Evolutionary conservation across 371 early-diverging fungal genomes (phyloP).

Genomic region (Coemansia sp.): DNA sequence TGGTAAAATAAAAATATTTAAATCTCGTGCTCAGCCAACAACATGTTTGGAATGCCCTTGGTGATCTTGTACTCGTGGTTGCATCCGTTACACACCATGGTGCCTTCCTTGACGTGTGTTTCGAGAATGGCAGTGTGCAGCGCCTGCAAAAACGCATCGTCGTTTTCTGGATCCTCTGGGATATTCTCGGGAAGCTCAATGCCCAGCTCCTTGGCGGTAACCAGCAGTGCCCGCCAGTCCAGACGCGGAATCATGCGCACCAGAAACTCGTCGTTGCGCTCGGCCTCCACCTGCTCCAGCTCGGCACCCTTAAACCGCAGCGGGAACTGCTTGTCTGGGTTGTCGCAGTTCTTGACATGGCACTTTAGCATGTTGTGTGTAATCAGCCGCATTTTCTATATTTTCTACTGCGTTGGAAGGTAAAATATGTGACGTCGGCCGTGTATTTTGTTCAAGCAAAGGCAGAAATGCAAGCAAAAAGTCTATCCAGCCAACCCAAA

Average conservation of each 20-base stretch:
- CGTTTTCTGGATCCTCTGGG: constrained; percentile 70
- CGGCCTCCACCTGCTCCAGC: constrained; percentile 80
- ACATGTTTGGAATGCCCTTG: constrained; percentile 96
- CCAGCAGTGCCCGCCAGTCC: constrained; percentile 82
- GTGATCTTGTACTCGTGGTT: constrained; percentile 86
- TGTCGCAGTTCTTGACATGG: constrained; percentile 91
- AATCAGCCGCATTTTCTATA: constrained; percentile 76
- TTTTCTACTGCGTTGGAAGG: neutral
- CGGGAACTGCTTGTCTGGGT: constrained; percentile 79
- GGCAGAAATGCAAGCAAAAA: neutral
- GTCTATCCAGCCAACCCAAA: neutral
- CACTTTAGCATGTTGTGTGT: constrained; percentile 98
- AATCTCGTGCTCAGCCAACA: constrained; percentile 88
- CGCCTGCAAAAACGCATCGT: constrained; percentile 72
- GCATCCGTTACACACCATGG: constrained; percentile 90
- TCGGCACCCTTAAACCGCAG: constrained; percentile 81
- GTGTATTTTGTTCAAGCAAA: too few species aligned
- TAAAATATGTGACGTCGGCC: neutral
- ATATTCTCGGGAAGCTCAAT: constrained; percentile 42
- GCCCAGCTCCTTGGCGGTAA: constrained; percentile 69
- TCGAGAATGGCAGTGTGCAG: constrained; percentile 81
- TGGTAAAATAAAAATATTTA: neutral
- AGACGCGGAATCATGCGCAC: constrained; percentile 78
- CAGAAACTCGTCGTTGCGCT: constrained; percentile 84
- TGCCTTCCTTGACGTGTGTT: constrained; percentile 78